Evolutionary conservation across 176 grass and related monocot genomes (phyloP), one percentile per base, ranked within the genome.

Genomic region (Otatea glauca): DNA sequence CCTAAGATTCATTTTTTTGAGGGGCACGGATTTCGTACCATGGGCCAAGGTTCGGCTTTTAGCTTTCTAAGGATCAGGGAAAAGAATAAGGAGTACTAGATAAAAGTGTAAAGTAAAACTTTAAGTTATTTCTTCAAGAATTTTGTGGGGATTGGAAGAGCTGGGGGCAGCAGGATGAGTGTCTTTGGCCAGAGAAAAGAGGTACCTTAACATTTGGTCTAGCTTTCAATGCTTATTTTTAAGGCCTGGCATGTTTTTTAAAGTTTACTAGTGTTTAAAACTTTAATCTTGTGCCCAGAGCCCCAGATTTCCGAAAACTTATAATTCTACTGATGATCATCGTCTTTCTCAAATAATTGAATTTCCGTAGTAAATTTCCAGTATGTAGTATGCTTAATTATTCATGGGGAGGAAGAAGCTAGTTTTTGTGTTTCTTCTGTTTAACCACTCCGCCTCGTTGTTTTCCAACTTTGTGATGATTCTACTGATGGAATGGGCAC

Each of bases 1-100:
- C 45, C 29, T 7, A 9, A 45, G 85, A 76, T 87, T 82, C 85
- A 61, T 88, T 85, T 32, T 29, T 77, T 87, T 89, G 47, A 69
- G 54, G 14, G 14, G 16, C 74, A 66, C 62, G 67, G 68, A 78
- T 35, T 73, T 58, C n/a, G 49, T 73, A 29, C 20, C 18, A 43
- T 77, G 14, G 25, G 5, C 65, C 37, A 43, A 67, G 61, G 47
- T 65, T 59, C 14, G 29, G 44, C 58, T 65, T 65, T 74, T 71
- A 82, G 21, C 67, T 59, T 82, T 83, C 10, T 61, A 13, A 54
- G 42, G 29, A 74, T 51, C 34, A 24, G 79, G 83, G 79, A 32
- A 86, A 86, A 50, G 68, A 16, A 79, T 77, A 59, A 29, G 70
- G 5, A 23, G 0, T 1, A 9, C 51, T 35, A 15, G 27, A 77